Conservation (phyloP, 83 land plant genomes). For the Picea mariana region DNA sequence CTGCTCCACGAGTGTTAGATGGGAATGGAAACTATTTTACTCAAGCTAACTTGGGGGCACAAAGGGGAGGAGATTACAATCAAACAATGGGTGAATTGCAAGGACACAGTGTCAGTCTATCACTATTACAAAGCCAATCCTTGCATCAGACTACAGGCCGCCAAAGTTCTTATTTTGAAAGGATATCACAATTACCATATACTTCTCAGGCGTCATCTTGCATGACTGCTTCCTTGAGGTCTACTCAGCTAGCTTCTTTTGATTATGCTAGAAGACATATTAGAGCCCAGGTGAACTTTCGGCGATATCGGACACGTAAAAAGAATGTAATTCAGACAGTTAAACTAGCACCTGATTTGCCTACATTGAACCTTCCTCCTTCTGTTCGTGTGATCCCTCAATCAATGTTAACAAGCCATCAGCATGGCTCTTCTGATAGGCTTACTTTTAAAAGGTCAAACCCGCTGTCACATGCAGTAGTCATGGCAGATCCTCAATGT, state of each 20-base stretch:
- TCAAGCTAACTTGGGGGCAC: background rate
- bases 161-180: background rate
- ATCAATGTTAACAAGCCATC: slow-evolving; percentile 37
- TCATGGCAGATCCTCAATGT: background rate
- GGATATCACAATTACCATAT: background rate
- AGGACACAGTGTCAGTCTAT: slow-evolving; percentile 4
- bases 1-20: slow-evolving; percentile 8
- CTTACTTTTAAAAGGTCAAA: slow-evolving; percentile 4
- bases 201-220: background rate
- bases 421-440: slow-evolving; percentile 15
- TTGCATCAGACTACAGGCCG: background rate
- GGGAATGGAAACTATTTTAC: background rate
- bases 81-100: slow-evolving; percentile 1
- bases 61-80: background rate
- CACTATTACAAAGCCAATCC: background rate
- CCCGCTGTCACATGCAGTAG: background rate
- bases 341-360: slow-evolving; percentile 91
- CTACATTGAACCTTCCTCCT: slow-evolving; percentile 92
- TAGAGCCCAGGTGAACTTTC: slow-evolving; percentile 13
- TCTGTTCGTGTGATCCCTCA: slow-evolving; percentile 84
- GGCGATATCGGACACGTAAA: slow-evolving; percentile 36
- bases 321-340: slow-evolving; percentile 49
- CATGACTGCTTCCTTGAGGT: slow-evolving; percentile 4
- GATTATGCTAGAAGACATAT: slow-evolving; percentile 17
- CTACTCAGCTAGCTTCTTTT: slow-evolving; percentile 16